Percentiles rank a stretch among this genome's conserved stretches.
phyloP scores from a whole-genome alignment of 2,329 filamentous ascomycete genomes.

The Fusarium sp. region DNA sequence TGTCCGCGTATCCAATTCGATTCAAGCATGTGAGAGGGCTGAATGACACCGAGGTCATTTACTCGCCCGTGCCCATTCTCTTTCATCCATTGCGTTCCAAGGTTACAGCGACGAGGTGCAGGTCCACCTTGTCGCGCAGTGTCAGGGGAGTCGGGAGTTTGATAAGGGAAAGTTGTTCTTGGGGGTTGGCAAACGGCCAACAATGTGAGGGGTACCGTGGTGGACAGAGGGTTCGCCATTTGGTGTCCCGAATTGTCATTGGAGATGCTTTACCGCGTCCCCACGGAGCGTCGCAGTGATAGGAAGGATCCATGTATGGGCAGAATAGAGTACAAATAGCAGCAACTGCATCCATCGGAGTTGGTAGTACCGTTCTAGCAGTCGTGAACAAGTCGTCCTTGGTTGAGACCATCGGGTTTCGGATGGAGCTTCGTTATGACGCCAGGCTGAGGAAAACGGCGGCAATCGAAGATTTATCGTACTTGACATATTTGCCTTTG shows the following conservation, averaged over 20 bases:
- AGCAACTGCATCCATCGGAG: background rate
- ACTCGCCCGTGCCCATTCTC: background rate
- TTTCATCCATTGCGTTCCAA: background rate
- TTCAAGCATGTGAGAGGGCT: background rate
- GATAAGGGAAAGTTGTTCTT: background rate
- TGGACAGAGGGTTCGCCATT: constrained; percentile 15
- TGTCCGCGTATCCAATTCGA: background rate
- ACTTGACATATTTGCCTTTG: constrained; percentile 98
- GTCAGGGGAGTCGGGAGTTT: constrained; percentile 7
- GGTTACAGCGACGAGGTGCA: background rate
- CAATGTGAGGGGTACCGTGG: background rate
- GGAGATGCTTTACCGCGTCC: background rate
- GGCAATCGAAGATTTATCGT: constrained; percentile 87
- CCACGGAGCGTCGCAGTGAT: background rate
- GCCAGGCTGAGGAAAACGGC: constrained; percentile 68
- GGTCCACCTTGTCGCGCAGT: constrained; percentile 10
- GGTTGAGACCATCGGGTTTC: background rate
- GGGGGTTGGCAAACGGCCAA: background rate
- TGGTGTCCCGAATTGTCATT: background rate
- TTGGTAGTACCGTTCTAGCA: background rate
- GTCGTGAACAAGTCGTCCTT: background rate
- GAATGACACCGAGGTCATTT: background rate
- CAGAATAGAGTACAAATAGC: constrained; percentile 4
- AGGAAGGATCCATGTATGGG: background rate
- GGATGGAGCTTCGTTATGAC: constrained; percentile 43